Evolutionary conservation across 371 early-diverging fungal genomes (phyloP).

Genomic region (Actinomucor elegans): DNA sequence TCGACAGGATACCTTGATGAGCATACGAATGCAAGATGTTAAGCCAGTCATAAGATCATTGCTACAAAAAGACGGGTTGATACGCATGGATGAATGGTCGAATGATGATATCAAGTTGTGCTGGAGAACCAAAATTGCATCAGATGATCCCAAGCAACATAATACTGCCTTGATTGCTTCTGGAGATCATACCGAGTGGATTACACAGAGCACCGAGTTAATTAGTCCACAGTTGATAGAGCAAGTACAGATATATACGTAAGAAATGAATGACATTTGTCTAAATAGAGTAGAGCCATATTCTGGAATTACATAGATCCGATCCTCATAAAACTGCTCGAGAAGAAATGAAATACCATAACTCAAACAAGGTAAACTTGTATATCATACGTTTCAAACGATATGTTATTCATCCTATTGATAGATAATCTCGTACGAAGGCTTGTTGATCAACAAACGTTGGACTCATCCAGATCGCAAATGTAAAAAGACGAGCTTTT

Average conservation of each 20-base stretch:
- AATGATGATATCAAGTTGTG: conserved; percentile 3
- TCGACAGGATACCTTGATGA: background rate
- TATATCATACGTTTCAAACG: too few relatives aligned
- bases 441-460: conserved; percentile 1
- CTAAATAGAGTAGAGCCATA: background rate
- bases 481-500: conserved; percentile 1
- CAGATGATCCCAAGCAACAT: too few relatives aligned
- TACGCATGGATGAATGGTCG: background rate
- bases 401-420: background rate
- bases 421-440: conserved; percentile 7
- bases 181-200: conserved; percentile 5
- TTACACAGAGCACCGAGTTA: background rate
- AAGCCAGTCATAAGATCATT: background rate
- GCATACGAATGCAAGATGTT: conserved; percentile 1
- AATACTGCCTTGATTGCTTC: background rate
- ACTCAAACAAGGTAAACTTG: too few relatives aligned
- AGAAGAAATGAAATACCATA: too few relatives aligned
- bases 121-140: conserved; percentile 3
- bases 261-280: background rate
- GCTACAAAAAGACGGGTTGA: background rate
- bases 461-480: background rate
- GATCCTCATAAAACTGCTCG: too few relatives aligned
- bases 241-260: conserved; percentile 3
- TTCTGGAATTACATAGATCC: conserved; percentile 4
- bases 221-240: conserved; percentile 18